These are phyloP conservation scores for Globisporangium yorkense DNA, from an alignment of 352 stramenopile genomes.

Conservation along the genomic window DNA sequence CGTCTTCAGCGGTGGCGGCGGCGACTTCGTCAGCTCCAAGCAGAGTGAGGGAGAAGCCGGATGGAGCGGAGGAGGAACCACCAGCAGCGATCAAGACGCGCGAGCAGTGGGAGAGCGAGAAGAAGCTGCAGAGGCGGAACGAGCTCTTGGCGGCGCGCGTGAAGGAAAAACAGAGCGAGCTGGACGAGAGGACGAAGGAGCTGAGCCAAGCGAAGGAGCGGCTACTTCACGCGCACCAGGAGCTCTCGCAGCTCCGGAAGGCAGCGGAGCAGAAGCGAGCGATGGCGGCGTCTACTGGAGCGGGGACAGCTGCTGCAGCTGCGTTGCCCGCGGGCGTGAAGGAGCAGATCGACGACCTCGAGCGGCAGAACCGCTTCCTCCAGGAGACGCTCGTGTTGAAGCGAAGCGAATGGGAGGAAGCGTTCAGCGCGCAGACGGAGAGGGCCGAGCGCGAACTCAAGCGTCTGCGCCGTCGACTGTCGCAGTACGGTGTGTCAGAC, in stretches of 20 bases:
- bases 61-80: not conserved
- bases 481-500: slow-evolving; percentile 22
- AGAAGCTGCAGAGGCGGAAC: slow-evolving; percentile 64
- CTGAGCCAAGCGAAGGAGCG: slow-evolving; percentile 27
- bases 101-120: slow-evolving; percentile 53
- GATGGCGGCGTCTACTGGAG: not conserved
- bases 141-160: slow-evolving; percentile 57
- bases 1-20: slow-evolving; percentile 1
- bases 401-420: slow-evolving; percentile 57
- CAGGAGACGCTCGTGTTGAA: slow-evolving; percentile 58
- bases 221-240: slow-evolving; percentile 26
- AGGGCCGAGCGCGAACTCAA: slow-evolving; percentile 47
- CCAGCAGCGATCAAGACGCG: slow-evolving; percentile 7
- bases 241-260: slow-evolving; percentile 14
- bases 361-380: slow-evolving; percentile 51
- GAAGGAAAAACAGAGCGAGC: slow-evolving; percentile 60
- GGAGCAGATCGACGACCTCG: slow-evolving; percentile 30
- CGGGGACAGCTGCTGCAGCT: too few species aligned
- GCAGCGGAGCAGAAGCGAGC: slow-evolving; percentile 15
- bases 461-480: slow-evolving; percentile 36
- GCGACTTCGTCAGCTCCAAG: not conserved
- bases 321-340: slow-evolving; percentile 9
- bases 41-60: not conserved
- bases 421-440: slow-evolving; percentile 39
- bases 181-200: slow-evolving; percentile 37